Evolutionary conservation across 192 early-diverging fungal genomes (phyloP), one percentile per base, ranked within the genome.

Genomic region (Backusella tarrabulga): DNA sequence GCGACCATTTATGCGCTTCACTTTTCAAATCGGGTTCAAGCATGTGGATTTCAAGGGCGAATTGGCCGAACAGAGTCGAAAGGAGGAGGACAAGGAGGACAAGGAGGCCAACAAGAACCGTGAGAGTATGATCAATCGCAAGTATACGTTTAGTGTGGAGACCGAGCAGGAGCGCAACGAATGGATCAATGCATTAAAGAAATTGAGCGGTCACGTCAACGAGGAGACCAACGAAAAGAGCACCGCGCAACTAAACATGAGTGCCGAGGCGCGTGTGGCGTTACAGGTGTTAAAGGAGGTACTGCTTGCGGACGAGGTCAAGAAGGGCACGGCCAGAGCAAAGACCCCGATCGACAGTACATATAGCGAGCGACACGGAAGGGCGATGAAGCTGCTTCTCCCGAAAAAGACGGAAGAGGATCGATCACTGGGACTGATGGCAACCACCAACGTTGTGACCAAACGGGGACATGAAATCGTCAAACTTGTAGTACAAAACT

Each of bases 1-100:
- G 52, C 82, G 87, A 14, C 84, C 88, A 34, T 92, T 92, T 75
- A 87, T 92, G 88, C 76, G 87, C 42, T 87, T 90, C 67, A 90
- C 85, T 0, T 90, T 92, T 76, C 91, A 91, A 72, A 81, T 91
- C 54, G 86, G 82, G 0, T 81, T 90, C 50, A 38, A 81, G 7
- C 85, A 85, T 17, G 67, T 76, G 4, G 76, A 80, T 3, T 63
- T 63, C 1, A 63, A 29, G 12, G 67, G 63, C 19, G 60, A 66
- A 12, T 21, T 66, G 17, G 19, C 29, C 34, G 67, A 75, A 29
- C 42, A 44, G 54, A 32, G 32, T 32, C 32, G 32, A 32, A 32
- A 32, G 32, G 32, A 32, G 32, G 32, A 32, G 2, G 3, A 32
- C 2, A 32, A 32, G 32, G 32, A 32, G 32, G 32, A 32, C 32